Conservation (phyloP, 1,139 yeast genomes). For the Nematodospora anomalae region DNA sequence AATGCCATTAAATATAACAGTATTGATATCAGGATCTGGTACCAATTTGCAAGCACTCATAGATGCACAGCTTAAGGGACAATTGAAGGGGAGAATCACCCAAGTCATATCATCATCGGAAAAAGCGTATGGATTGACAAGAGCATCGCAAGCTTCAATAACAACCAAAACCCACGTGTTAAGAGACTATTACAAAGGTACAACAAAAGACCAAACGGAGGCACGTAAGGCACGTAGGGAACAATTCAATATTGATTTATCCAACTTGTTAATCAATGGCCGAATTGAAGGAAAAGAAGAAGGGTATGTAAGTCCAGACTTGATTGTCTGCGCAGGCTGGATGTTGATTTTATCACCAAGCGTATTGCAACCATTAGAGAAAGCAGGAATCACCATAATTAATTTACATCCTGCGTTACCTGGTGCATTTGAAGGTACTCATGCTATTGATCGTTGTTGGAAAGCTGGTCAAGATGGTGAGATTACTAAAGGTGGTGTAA, state of each 20-base stretch:
- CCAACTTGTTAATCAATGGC: constrained; percentile 60
- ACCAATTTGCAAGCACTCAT: constrained; percentile 91
- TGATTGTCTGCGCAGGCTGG: constrained; percentile 98
- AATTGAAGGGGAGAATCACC: constrained; percentile 54
- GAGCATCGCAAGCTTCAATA: constrained; percentile 71
- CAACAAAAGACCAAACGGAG: constrained; percentile 61
- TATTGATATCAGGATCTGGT: constrained; percentile 92
- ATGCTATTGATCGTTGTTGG: constrained; percentile 96
- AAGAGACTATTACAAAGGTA: constrained; percentile 70
- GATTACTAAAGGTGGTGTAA: constrained; percentile 82
- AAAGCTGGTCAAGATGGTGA: constrained; percentile 85
- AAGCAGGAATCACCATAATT: constrained; percentile 70
- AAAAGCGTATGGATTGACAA: constrained; percentile 76
- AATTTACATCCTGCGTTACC: constrained; percentile 97
- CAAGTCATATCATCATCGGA: constrained; percentile 83
- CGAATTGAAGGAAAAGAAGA: constrained; percentile 29
- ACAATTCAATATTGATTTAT: constrained; percentile 74
- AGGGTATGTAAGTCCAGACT: constrained; percentile 58
- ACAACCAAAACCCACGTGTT: constrained; percentile 71
- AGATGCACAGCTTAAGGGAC: constrained; percentile 57
- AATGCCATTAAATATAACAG: constrained; percentile 48
- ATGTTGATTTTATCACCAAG: constrained; percentile 84
- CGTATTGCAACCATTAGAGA: constrained; percentile 65
- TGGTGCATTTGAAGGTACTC: constrained; percentile 95
- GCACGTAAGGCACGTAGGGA: constrained; percentile 63